A percentile compares a stretch with the other conserved stretches of the same genome.
Conservation (phyloP, 139 green algal genomes). For the Micromonas commoda region DNA sequence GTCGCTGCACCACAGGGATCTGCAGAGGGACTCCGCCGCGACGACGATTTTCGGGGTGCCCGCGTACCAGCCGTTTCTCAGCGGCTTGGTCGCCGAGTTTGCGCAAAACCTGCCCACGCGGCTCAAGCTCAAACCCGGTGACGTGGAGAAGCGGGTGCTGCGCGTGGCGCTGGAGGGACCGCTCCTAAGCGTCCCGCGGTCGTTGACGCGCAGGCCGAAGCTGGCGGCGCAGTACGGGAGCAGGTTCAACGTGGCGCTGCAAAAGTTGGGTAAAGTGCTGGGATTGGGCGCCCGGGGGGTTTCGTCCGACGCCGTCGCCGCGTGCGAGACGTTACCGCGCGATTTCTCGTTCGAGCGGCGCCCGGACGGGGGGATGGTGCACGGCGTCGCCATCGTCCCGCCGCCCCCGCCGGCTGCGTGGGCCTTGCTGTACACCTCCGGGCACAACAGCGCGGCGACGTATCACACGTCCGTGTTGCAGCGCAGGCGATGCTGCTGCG, state of each 20-base stretch:
- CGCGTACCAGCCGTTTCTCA: neutral
- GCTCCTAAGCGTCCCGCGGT: neutral
- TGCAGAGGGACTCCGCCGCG: neutral
- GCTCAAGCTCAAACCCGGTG: neutral
- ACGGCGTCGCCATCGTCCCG: too few relatives aligned
- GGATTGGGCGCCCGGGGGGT: neutral
- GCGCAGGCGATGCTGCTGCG: neutral
- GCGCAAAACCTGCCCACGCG: neutral
- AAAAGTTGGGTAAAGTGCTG: neutral
- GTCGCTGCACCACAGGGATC: neutral
- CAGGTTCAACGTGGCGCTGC: neutral
- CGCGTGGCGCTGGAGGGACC: neutral
- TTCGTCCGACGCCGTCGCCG: neutral
- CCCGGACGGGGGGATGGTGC: too few relatives aligned
- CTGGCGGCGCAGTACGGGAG: neutral
- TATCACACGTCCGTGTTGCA: neutral
- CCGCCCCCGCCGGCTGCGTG: too few relatives aligned
- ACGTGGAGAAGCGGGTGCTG: neutral
- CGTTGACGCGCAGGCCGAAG: neutral
- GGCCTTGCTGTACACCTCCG: neutral
- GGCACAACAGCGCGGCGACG: neutral
- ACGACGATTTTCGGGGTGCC: neutral
- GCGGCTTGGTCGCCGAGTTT: neutral
- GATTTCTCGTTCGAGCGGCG: too few relatives aligned
- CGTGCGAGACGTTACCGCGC: neutral